A percentile compares a stretch with the other conserved stretches of the same genome.
Conservation (phyloP, 345 rosid species). For the Fremontodendron californicum region DNA sequence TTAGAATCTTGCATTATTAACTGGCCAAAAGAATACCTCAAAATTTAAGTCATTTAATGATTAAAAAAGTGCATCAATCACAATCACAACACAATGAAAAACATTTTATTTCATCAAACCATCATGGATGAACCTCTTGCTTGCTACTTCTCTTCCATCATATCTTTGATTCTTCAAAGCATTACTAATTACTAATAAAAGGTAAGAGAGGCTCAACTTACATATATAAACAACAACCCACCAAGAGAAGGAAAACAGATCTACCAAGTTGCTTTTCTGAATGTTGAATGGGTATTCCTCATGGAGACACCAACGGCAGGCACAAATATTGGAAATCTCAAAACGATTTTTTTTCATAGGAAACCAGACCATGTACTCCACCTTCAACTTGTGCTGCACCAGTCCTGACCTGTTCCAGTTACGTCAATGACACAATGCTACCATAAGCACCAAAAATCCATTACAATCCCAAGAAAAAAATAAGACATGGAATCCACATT, state of each 20-base stretch:
- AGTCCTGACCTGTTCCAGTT: slow-evolving; percentile 53
- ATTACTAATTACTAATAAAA: too few species aligned
- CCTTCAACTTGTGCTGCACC: slow-evolving; percentile 96
- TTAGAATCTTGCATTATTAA: too few species aligned
- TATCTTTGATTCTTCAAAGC: too few species aligned
- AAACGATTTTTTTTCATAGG: slow-evolving; percentile 66
- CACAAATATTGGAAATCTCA: slow-evolving; percentile 10
- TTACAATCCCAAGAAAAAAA: not conserved
- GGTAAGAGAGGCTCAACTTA: too few species aligned
- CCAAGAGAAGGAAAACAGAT: not conserved
- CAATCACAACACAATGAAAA: too few species aligned
- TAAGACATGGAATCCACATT: not conserved
- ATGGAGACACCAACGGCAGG: not conserved
- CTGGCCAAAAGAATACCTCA: too few species aligned
- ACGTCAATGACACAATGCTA: not conserved
- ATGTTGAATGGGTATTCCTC: not conserved
- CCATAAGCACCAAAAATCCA: not conserved
- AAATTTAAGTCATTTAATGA: too few species aligned
- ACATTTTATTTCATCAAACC: too few species aligned
- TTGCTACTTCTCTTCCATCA: too few species aligned
- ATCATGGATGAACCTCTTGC: too few species aligned
- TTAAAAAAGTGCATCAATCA: too few species aligned
- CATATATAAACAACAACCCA: too few species aligned
- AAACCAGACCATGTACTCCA: slow-evolving; percentile 73
- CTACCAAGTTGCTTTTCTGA: not conserved